phyloP scores from a whole-genome alignment of 208 protist genomes.

The Trypanosoma avium region DNA sequence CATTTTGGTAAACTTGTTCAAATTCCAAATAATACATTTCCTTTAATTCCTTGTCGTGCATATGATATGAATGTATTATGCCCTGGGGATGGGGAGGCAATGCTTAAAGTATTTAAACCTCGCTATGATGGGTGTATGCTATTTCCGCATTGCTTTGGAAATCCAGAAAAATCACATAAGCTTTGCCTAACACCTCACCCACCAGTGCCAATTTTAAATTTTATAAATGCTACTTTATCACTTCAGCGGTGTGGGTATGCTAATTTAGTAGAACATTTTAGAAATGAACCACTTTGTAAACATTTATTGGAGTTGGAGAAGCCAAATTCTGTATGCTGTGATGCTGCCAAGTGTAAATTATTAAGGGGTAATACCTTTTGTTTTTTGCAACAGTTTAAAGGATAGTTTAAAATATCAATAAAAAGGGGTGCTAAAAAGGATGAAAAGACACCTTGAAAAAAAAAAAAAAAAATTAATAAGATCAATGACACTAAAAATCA shows the following conservation, averaged over 20 bases:
- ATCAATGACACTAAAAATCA: too few relatives aligned
- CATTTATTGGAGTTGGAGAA: slow-evolving; percentile 1
- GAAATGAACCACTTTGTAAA: background rate
- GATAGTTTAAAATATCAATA: slow-evolving; percentile 1
- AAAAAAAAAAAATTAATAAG: background rate
- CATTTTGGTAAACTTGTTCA: slow-evolving; percentile 6
- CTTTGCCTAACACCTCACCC: slow-evolving; percentile 14
- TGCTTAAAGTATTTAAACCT: slow-evolving; percentile 3
- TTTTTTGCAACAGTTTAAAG: slow-evolving; percentile 17
- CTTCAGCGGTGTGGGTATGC: slow-evolving; percentile 6
- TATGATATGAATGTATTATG: slow-evolving; percentile 16
- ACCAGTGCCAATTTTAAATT: slow-evolving; percentile 6
- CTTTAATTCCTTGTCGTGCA: slow-evolving; percentile 9
- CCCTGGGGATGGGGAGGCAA: background rate
- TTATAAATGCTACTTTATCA: slow-evolving; percentile 9
- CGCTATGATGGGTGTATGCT: slow-evolving; percentile 23
- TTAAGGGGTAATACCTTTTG: slow-evolving; percentile 7
- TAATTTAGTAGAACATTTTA: slow-evolving; percentile 16
- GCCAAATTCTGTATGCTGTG: background rate
- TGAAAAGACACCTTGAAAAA: too few relatives aligned
- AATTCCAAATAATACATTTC: slow-evolving; percentile 9
- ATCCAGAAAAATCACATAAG: slow-evolving; percentile 1
- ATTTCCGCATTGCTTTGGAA: slow-evolving; percentile 22
- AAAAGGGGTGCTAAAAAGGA: background rate
- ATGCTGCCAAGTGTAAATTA: background rate